Evolutionary conservation across 805 yeast species (phyloP).

Genomic region (Wickerhamomyces xylosicus): DNA sequence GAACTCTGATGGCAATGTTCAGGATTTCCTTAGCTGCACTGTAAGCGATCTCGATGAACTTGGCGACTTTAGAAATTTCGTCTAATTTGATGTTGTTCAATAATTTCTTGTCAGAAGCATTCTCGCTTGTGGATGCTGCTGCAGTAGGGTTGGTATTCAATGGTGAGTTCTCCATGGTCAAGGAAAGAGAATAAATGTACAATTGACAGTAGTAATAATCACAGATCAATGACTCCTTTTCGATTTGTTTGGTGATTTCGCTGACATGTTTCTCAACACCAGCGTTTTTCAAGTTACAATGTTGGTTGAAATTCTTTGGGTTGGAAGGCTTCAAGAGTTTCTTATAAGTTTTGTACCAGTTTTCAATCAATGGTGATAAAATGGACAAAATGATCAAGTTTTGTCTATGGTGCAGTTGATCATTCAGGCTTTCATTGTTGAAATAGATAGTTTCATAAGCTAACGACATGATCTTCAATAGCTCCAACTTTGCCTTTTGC

Average conservation of each 20-base stretch:
- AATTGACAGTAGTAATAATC: constrained; percentile 80
- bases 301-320: constrained; percentile 26
- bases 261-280: constrained; percentile 22
- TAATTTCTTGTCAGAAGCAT: constrained; percentile 8
- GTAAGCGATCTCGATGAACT: constrained; percentile 74
- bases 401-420: constrained; percentile 44
- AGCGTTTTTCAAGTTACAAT: constrained; percentile 17
- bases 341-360: constrained; percentile 64
- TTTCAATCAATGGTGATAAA: constrained; percentile 64
- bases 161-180: constrained; percentile 36
- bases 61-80: constrained; percentile 62
- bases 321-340: constrained; percentile 41
- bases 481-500: constrained; percentile 73
- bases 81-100: constrained; percentile 39
- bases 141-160: constrained; percentile 8
- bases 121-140: neutral
- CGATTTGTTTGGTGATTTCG: constrained; percentile 31
- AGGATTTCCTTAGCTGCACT: constrained; percentile 76
- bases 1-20: constrained; percentile 60
- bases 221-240: constrained; percentile 61
- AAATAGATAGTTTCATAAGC: constrained; percentile 81
- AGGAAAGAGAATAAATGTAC: constrained; percentile 76
- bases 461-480: constrained; percentile 66
- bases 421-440: constrained; percentile 39
- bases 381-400: constrained; percentile 63